Percentiles rank a stretch among this genome's conserved stretches.
Evolutionary conservation across 306 rosid species (phyloP).

Genomic region (Citrullus colocynthis): DNA sequence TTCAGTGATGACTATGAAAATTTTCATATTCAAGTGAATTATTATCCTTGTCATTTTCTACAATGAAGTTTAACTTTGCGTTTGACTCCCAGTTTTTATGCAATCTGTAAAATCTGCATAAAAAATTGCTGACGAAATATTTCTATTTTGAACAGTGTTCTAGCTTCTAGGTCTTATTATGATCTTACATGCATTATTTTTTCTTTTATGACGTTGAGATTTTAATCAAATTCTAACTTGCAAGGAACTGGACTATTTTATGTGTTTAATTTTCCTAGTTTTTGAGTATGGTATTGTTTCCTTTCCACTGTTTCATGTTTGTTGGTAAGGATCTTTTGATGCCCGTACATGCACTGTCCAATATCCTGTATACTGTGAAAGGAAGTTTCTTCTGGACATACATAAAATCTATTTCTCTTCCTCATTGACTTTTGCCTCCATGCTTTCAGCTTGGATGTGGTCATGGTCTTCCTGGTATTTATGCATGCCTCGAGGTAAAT

Average conservation of each 20-base stretch:
- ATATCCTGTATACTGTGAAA: background rate
- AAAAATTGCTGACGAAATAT: background rate
- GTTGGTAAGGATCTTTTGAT: background rate
- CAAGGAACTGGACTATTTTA: background rate
- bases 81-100: background rate
- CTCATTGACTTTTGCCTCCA: conserved; percentile 9
- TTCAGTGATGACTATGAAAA: background rate
- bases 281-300: background rate
- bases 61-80: background rate
- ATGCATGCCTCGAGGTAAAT: conserved; percentile 67
- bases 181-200: background rate
- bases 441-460: conserved; percentile 85
- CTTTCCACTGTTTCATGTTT: background rate
- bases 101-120: background rate
- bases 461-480: conserved; percentile 92
- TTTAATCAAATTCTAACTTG: background rate
- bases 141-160: background rate
- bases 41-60: background rate
- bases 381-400: background rate
- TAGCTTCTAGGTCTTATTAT: background rate
- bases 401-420: background rate
- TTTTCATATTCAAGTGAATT: background rate
- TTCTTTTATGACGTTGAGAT: background rate
- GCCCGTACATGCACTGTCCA: background rate
- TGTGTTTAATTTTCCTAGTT: background rate